Evolutionary conservation across 495 filamentous ascomycete species (phyloP).

Genomic region (Penicillium silybi): DNA sequence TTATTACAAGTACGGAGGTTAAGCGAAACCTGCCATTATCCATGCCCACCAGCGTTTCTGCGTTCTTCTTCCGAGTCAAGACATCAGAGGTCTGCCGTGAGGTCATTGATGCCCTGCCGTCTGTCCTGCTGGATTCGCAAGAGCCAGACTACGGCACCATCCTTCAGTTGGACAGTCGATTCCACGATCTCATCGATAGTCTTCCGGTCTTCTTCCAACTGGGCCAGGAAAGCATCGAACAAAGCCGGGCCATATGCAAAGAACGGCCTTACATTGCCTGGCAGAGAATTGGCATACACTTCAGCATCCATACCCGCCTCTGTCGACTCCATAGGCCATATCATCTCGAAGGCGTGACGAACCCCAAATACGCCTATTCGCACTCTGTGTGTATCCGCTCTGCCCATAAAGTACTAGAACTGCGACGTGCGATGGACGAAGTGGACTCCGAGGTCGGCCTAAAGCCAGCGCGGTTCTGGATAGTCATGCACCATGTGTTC

Average conservation of each 20-base stretch:
- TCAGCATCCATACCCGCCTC: conserved; percentile 23
- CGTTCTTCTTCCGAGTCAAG: conserved; percentile 21
- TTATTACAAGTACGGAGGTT: conserved; percentile 9
- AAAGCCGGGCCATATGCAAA: conserved; percentile 14
- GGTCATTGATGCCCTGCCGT: conserved; percentile 26
- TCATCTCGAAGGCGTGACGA: conserved; percentile 23
- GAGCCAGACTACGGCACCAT: conserved; percentile 22
- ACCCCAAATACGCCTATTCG: conserved; percentile 27
- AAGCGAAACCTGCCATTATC: conserved; percentile 11
- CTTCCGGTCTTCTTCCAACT: conserved; percentile 22
- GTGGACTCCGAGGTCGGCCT: conserved; percentile 6
- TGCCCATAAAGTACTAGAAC: conserved; percentile 23
- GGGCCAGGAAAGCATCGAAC: conserved; percentile 18
- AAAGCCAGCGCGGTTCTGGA: conserved; percentile 19
- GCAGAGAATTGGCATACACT: conserved; percentile 19
- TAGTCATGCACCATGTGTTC: conserved; percentile 26
- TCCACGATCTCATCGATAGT: conserved; percentile 12
- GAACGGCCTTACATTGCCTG: conserved; percentile 25
- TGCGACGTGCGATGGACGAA: conserved; percentile 27
- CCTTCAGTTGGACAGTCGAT: conserved; percentile 20
- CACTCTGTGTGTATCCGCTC: conserved; percentile 23
- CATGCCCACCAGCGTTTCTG: conserved; percentile 21
- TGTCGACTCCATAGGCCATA: conserved; percentile 30
- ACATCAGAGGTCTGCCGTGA: conserved; percentile 24
- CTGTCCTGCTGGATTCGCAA: conserved; percentile 15